Evolutionary conservation across 2,329 filamentous ascomycete genomes (phyloP), one percentile per base, ranked within the genome.

Genomic region (Ophiostoma ulmi): DNA sequence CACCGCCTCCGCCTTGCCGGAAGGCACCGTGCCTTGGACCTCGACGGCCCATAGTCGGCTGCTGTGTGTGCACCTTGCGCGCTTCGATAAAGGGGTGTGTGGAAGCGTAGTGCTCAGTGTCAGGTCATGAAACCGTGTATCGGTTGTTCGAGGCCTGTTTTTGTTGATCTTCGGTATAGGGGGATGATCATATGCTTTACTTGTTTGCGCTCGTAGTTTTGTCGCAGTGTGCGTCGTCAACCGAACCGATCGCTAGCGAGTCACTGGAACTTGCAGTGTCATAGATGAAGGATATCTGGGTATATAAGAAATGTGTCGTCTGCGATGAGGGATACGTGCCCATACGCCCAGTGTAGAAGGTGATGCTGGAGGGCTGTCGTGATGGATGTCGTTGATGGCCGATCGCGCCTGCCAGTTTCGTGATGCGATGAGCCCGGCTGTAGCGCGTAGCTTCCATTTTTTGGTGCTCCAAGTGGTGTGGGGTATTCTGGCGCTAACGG

Each of bases 1-100:
- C 69, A 17, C 64, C 69, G 26, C 70, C 70, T n/a, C 68, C 70
- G 17, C 69, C 68, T n/a, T 41, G 55, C n/a, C 67, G 67, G 44
- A 69, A 71, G 41, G 36, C 65, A 14, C 65, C 72, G 35, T 73
- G 72, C 67, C 69, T 67, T 3, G 71, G 71, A 48, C 73, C 72
- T 20, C 72, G 71, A 20, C 73, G 71, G 44, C 70, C 72, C 72
- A 74, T 74, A n/a, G n/a, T 61, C 58, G 31, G 63, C 7, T 31
- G 8, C 13, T 39, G 39, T 64, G 58, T 26, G 11, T 6, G 48
- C 38, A 11, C 14, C 22, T 36, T 17, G n/a, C 14, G 35, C 36
- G 17, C 58, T 38, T 36, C 22, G 10, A 31, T 13, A 2, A 17
- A 22, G 13, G 68, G 6, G 14, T 8, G 7, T 22, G 39, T 65